Evolutionary conservation across 2,329 filamentous ascomycete genomes (phyloP).

Genomic region (Boeremia exigua): DNA sequence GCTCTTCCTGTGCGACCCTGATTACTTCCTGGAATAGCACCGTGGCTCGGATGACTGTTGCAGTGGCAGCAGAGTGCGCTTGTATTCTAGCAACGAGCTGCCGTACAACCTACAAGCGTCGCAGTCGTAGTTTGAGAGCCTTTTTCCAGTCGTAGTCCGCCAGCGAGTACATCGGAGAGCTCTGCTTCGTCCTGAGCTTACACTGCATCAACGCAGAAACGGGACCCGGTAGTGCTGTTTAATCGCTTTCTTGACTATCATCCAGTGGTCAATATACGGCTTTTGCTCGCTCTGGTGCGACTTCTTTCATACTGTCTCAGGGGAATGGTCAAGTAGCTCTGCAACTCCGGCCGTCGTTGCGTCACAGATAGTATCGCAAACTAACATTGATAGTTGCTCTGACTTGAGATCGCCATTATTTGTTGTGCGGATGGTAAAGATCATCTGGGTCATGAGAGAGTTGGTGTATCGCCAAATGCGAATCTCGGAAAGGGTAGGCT

Average conservation of each 20-base stretch:
- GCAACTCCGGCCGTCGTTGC: too few species aligned
- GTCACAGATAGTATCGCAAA: constrained; percentile 39
- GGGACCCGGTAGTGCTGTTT: constrained; percentile 21
- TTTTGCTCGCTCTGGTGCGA: constrained; percentile 54
- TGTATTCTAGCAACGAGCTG: neutral
- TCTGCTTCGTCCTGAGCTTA: constrained; percentile 25
- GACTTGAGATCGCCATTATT: constrained; percentile 25
- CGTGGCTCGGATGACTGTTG: constrained; percentile 34
- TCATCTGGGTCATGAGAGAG: constrained; percentile 58
- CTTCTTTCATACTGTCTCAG: too few species aligned
- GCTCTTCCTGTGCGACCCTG: constrained; percentile 31
- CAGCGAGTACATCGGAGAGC: constrained; percentile 32
- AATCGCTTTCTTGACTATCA: constrained; percentile 25
- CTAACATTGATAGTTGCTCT: constrained; percentile 23
- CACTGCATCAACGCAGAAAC: constrained; percentile 33
- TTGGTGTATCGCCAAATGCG: constrained; percentile 58
- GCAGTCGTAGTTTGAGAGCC: constrained; percentile 39
- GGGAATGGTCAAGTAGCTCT: too few species aligned
- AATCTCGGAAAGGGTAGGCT: constrained; percentile 51
- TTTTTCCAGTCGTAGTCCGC: constrained; percentile 36
- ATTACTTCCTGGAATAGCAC: constrained; percentile 32
- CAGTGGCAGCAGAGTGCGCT: neutral
- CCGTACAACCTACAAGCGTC: constrained; percentile 29
- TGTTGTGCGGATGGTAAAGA: constrained; percentile 52
- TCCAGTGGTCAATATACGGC: constrained; percentile 32